Percentiles rank a stretch among this genome's conserved stretches.
These are phyloP conservation scores for Handroanthus guayacan DNA, from an alignment of 257 asterid genomes.

Conservation along the genomic window DNA sequence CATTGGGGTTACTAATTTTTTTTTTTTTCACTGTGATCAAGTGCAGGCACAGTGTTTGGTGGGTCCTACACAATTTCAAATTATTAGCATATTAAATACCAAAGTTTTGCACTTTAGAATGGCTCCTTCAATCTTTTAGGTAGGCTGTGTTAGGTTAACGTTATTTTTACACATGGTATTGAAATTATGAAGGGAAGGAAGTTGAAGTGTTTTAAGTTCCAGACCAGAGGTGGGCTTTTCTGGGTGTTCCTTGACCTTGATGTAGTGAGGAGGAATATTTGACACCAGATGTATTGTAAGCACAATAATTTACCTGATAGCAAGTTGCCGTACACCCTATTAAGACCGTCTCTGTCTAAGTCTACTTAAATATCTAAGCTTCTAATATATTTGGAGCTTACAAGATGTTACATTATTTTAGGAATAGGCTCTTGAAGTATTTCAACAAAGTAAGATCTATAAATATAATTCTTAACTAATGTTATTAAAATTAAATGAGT, in stretches of 20 bases:
- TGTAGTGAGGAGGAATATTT: slow-evolving; percentile 14
- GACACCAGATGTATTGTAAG: not conserved
- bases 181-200: not conserved
- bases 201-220: not conserved
- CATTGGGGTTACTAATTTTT: not conserved
- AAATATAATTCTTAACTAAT: too few species aligned
- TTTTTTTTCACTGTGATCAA: slow-evolving; percentile 2
- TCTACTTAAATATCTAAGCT: too few species aligned
- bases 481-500: too few species aligned
- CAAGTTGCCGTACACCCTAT: not conserved
- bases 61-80: not conserved
- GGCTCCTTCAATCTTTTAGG: not conserved
- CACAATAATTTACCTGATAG: slow-evolving; percentile 1
- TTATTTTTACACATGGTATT: not conserved
- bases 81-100: slow-evolving; percentile 2
- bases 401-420: too few species aligned
- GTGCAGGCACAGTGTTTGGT: too few species aligned
- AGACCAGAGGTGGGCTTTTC: not conserved
- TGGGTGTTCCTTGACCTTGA: slow-evolving; percentile 13
- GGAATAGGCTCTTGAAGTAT: too few species aligned
- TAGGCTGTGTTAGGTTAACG: slow-evolving; percentile 7
- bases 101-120: not conserved
- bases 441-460: too few species aligned
- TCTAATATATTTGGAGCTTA: too few species aligned
- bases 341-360: too few species aligned